phyloP scores from a whole-genome alignment of 306 rosid species.

The Cucurbita maxima region DNA sequence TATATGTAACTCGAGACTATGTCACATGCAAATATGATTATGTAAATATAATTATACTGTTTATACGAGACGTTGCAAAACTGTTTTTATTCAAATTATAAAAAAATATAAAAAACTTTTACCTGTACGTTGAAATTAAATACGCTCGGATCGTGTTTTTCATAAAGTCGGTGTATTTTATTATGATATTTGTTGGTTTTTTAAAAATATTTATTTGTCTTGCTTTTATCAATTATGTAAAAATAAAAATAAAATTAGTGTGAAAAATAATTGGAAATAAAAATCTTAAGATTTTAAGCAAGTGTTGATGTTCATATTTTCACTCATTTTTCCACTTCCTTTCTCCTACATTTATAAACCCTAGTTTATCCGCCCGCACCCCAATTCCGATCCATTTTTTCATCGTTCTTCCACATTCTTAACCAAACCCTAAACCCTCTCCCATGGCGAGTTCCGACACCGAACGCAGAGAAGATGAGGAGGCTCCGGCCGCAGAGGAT shows the following conservation, averaged over 20 bases:
- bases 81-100: too few relatives aligned
- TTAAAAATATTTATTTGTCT: too few relatives aligned
- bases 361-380: not conserved
- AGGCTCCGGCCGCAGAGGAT: conserved; percentile 64
- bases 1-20: too few relatives aligned
- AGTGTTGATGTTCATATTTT: not conserved
- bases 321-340: not conserved
- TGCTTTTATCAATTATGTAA: not conserved
- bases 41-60: too few relatives aligned
- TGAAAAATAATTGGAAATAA: not conserved
- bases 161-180: too few relatives aligned
- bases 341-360: not conserved
- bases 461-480: conserved; percentile 85
- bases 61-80: too few relatives aligned
- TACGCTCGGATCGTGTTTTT: too few relatives aligned
- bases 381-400: not conserved
- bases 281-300: not conserved
- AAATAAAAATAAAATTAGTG: not conserved
- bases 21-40: too few relatives aligned
- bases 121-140: too few relatives aligned
- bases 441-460: conserved; percentile 62
- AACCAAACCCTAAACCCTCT: not conserved
- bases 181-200: too few relatives aligned
- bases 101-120: too few relatives aligned
- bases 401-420: not conserved